Conservation (phyloP, 148 eudicot species). For the Selenicereus undatus region DNA sequence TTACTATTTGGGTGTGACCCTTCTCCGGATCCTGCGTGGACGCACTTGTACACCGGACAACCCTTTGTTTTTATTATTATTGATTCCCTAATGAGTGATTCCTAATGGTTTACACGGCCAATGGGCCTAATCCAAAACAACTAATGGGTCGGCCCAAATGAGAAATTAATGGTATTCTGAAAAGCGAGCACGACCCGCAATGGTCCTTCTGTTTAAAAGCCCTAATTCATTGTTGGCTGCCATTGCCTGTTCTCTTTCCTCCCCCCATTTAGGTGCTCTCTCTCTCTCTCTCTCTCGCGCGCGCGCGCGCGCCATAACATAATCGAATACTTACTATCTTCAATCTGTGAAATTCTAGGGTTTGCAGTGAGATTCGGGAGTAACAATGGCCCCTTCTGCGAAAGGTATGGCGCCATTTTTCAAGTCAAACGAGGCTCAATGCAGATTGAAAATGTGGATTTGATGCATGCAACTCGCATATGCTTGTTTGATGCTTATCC, state of each 20-base stretch:
- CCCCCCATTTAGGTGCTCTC: not conserved
- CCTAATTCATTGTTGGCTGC: slow-evolving; percentile 16
- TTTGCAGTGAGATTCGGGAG: not conserved
- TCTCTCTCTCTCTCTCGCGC: not conserved
- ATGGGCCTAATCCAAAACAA: not conserved
- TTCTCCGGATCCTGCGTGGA: too few relatives aligned
- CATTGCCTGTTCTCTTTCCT: not conserved
- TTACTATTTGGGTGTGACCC: too few relatives aligned
- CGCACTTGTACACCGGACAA: too few relatives aligned
- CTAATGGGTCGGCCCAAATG: not conserved
- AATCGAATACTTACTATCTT: not conserved
- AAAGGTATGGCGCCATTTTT: slow-evolving; percentile 16
- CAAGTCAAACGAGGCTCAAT: not conserved
- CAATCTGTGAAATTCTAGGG: not conserved
- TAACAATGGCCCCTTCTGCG: slow-evolving; percentile 27
- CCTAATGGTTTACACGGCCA: not conserved
- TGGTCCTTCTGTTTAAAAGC: not conserved
- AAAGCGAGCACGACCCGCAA: too few relatives aligned
- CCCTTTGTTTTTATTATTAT: too few relatives aligned
- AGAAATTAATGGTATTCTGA: not conserved
- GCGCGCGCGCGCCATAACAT: not conserved
- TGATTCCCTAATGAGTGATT: too few relatives aligned
- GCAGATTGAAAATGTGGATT: not conserved
- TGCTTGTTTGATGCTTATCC: not conserved
- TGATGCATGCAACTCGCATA: not conserved